Evolutionary conservation across 2,329 filamentous ascomycete genomes (phyloP).

Genomic region (Pseudogymnoascus sp.): DNA sequence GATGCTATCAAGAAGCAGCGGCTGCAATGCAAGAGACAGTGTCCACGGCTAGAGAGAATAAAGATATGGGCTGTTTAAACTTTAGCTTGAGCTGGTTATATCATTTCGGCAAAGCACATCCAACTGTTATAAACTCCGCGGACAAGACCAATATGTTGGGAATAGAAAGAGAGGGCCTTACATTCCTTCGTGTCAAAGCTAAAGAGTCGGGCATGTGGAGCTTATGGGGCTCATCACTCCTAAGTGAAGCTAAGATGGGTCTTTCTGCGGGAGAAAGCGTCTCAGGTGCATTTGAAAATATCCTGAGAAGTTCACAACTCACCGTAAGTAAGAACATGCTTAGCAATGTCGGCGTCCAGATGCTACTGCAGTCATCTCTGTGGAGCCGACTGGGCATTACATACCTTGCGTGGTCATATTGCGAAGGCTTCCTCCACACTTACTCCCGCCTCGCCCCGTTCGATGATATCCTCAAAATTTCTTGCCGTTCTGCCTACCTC

Average conservation of each 20-base stretch:
- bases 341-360: constrained; percentile 64
- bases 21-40: constrained; percentile 92
- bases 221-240: constrained; percentile 71
- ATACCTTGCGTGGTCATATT: constrained; percentile 50
- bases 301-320: constrained; percentile 76
- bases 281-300: constrained; percentile 61
- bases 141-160: constrained; percentile 68
- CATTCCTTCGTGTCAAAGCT: constrained; percentile 78
- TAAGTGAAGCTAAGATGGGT: constrained; percentile 77
- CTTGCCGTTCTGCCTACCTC: constrained; percentile 62
- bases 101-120: constrained; percentile 83
- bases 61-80: constrained; percentile 86
- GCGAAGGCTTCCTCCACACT: constrained; percentile 69
- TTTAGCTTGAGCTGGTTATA: constrained; percentile 95
- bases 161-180: constrained; percentile 71
- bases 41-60: constrained; percentile 86
- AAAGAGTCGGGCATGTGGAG: constrained; percentile 82
- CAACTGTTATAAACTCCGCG: constrained; percentile 62
- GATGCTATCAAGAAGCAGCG: constrained; percentile 83
- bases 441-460: constrained; percentile 58
- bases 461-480: constrained; percentile 72
- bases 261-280: constrained; percentile 64
- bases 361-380: constrained; percentile 63
- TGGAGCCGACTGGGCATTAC: constrained; percentile 67
- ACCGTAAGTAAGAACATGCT: constrained; percentile 70